Evolutionary conservation across 768 basidiomycete genomes (phyloP), one percentile per base, ranked within the genome.

Genomic region (Suillus luteus): DNA sequence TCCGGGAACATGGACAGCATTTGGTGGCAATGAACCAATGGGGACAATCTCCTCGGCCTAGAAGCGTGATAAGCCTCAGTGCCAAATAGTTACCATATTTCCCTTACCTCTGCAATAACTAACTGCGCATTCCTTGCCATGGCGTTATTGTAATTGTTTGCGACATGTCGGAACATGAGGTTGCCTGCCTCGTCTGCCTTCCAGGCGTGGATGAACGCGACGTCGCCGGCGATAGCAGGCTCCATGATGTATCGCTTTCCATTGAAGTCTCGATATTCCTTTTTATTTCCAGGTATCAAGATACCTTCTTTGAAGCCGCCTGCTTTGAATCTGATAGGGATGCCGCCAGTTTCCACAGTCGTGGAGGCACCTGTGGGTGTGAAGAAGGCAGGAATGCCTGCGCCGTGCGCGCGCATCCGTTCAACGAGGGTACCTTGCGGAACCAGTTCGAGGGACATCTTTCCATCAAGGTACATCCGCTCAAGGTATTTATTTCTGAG

Each of bases 341-440:
- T 90, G 1, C 82, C 74, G 4, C 91, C 91, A 40, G 84, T 77
- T 73, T 93, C 89, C 6, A 92, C 84, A 1, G 89, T 89, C 15
- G 91, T 93, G 11, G 82, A 82, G 2, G 90, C 90, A 40, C 93
- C 93, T 0, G 92, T 92, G 12, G 93, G 92, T 1, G 93, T 94
- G 77, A 80, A 94, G 80, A 95, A 92, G 17, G 88, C 91, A 6
- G 93, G 92, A 55, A 93, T 91, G 40, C 93, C 92, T 6, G 91
- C 89, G 10, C 91, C 91, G 62, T 90, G 88, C 4, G 92, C 90
- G 35, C 92, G 87, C 63, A 93, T 80, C 62, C 92, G 87, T 71
- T 93, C 93, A 17, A 89, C 91, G 38, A 95, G 84, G 1, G 91
- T 93, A 10, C 92, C 93, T 76, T 95, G 93, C 5, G 93, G 93